Conservation (phyloP, 257 asterid species). For the Ajuga chamaepitys region DNA sequence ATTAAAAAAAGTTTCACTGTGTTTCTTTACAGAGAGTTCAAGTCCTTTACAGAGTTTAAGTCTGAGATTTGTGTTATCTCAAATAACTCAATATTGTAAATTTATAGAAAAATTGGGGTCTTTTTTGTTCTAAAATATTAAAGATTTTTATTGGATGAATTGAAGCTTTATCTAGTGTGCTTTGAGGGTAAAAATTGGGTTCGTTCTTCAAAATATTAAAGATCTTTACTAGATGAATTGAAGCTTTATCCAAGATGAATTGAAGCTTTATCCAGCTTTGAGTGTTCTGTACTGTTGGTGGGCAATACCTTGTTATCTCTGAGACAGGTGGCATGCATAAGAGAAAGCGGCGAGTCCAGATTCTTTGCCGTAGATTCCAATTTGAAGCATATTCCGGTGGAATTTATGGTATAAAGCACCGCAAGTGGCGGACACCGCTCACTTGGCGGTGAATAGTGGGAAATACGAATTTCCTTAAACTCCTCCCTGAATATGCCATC, state of each 20-base stretch:
- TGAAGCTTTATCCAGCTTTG: constrained; percentile 14
- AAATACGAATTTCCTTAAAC: constrained; percentile 58
- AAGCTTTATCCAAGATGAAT: constrained; percentile 2
- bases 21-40: no score
- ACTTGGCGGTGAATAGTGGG: constrained; percentile 73
- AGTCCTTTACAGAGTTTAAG: no score
- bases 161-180: no score
- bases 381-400: constrained; percentile 68
- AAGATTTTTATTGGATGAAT: constrained; percentile 3
- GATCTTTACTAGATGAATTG: neutral
- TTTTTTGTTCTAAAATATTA: constrained; percentile 4
- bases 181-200: no score
- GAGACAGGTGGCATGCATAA: constrained; percentile 89
- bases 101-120: constrained; percentile 11
- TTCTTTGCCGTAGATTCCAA: constrained; percentile 58
- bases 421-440: constrained; percentile 95
- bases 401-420: constrained; percentile 58
- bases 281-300: constrained; percentile 20
- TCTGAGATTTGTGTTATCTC: no score
- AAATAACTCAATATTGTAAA: no score
- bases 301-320: constrained; percentile 90
- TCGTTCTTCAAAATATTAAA: no score
- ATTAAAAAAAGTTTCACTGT: no score
- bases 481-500: constrained; percentile 47
- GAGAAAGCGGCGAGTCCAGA: constrained; percentile 62